Conservation (phyloP, 2,329 filamentous ascomycete species). For the Microascus cirrosus region DNA sequence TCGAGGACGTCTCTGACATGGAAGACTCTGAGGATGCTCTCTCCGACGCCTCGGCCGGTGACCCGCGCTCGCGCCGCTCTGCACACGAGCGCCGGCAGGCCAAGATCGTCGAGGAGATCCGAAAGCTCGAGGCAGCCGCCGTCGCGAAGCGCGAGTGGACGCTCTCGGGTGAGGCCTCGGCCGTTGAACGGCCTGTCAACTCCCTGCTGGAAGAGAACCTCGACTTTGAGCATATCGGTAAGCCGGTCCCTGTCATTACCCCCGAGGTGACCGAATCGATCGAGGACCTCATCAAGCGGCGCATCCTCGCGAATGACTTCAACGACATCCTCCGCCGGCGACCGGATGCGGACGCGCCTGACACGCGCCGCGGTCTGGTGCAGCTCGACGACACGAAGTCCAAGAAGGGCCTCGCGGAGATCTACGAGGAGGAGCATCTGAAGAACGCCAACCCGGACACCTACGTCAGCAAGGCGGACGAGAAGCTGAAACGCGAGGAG, state of each 20-base stretch:
- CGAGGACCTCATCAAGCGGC: constrained; percentile 85
- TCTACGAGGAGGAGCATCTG: constrained; percentile 90
- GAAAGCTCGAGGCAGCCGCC: constrained; percentile 77
- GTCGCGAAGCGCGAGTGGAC: constrained; percentile 89
- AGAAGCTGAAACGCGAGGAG: constrained; percentile 73
- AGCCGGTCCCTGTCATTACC: constrained; percentile 89
- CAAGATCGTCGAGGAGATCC: constrained; percentile 80
- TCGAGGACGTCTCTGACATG: constrained; percentile 62
- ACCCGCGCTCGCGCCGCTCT: constrained; percentile 65
- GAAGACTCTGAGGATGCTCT: constrained; percentile 53
- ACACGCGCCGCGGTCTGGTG: constrained; percentile 58
- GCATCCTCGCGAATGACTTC: constrained; percentile 82
- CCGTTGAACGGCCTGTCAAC: constrained; percentile 73
- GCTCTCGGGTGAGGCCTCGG: constrained; percentile 76
- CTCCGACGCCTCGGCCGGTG: constrained; percentile 54
- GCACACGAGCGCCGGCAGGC: constrained; percentile 80
- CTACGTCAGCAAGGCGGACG: constrained; percentile 71
- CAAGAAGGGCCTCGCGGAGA: constrained; percentile 77
- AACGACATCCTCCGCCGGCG: constrained; percentile 80
- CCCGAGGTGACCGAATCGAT: constrained; percentile 84
- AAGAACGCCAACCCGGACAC: constrained; percentile 64
- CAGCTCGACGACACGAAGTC: constrained; percentile 80
- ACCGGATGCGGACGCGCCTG: constrained; percentile 56
- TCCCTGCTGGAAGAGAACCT: constrained; percentile 90
- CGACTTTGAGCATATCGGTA: constrained; percentile 90